Evolutionary conservation across 2,329 filamentous ascomycete species (phyloP).

Genomic region (Chrysosporium keratinophilum): DNA sequence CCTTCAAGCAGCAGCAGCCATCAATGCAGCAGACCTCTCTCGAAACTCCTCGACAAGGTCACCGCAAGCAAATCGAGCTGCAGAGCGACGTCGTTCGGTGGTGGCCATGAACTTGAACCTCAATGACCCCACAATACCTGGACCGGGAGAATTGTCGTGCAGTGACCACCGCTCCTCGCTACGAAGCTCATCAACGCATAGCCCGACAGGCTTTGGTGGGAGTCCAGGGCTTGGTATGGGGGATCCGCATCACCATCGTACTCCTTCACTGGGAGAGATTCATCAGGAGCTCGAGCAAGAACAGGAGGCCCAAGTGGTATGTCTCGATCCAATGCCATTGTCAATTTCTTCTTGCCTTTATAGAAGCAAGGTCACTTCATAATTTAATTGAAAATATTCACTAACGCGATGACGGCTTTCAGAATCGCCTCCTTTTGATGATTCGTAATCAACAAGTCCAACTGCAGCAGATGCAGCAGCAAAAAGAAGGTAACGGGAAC

Average conservation of each 20-base stretch:
- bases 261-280: constrained; percentile 40
- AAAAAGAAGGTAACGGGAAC: constrained; percentile 20
- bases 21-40: constrained; percentile 65
- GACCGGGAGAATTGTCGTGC: constrained; percentile 29
- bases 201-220: constrained; percentile 35
- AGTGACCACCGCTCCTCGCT: constrained; percentile 31
- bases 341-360: constrained; percentile 24
- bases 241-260: constrained; percentile 40
- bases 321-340: constrained; percentile 37
- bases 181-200: constrained; percentile 33
- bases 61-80: constrained; percentile 20
- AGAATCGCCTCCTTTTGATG: constrained; percentile 43
- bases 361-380: no score
- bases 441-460: constrained; percentile 41
- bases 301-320: constrained; percentile 43
- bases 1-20: constrained; percentile 63
- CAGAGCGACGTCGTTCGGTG: constrained; percentile 36
- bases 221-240: constrained; percentile 35
- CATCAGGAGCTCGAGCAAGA: constrained; percentile 44
- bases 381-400: constrained; percentile 31
- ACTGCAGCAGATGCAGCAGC: constrained; percentile 32
- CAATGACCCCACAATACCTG: constrained; percentile 30
- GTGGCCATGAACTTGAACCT: constrained; percentile 33
- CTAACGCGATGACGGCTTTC: neutral
- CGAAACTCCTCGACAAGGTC: constrained; percentile 32